Evolutionary conservation across 495 filamentous ascomycete species (phyloP).

Genomic region (Bacidia gigantensis): DNA sequence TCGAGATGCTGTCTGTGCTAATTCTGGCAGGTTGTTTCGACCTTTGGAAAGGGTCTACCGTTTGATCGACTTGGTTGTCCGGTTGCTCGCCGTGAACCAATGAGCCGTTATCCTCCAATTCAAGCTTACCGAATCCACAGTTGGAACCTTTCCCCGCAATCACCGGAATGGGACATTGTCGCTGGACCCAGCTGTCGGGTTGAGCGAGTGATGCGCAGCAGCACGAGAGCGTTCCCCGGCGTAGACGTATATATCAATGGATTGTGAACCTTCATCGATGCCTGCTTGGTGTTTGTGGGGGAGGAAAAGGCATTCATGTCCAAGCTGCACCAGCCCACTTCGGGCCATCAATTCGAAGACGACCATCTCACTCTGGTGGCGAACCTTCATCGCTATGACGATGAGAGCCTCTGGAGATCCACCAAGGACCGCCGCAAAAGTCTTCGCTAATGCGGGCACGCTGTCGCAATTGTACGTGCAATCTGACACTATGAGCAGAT

Average conservation of each 20-base stretch:
- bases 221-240: not conserved
- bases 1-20: too few species aligned
- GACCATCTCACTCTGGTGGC: slow-evolving; percentile 67
- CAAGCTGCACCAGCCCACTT: slow-evolving; percentile 37
- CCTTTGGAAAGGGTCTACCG: not conserved
- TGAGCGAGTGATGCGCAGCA: too few species aligned
- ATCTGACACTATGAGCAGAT: slow-evolving; percentile 73
- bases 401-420: slow-evolving; percentile 41
- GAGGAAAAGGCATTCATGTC: slow-evolving; percentile 37
- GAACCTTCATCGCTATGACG: slow-evolving; percentile 66
- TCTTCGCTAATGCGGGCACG: slow-evolving; percentile 58
- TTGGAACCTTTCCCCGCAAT: not conserved
- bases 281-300: slow-evolving; percentile 37
- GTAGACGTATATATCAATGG: slow-evolving; percentile 47
- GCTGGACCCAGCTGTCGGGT: too few species aligned
- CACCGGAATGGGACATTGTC: too few species aligned
- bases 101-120: not conserved
- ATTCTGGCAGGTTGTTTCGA: not conserved
- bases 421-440: slow-evolving; percentile 42
- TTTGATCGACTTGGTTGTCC: not conserved
- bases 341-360: slow-evolving; percentile 66
- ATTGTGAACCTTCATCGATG: slow-evolving; percentile 30
- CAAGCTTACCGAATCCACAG: not conserved
- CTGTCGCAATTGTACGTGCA: slow-evolving; percentile 92
- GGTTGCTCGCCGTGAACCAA: not conserved